Evolutionary conservation across 1,139 yeast species (phyloP), one percentile per base, ranked within the genome.

Genomic region (Hansenula anomala): DNA sequence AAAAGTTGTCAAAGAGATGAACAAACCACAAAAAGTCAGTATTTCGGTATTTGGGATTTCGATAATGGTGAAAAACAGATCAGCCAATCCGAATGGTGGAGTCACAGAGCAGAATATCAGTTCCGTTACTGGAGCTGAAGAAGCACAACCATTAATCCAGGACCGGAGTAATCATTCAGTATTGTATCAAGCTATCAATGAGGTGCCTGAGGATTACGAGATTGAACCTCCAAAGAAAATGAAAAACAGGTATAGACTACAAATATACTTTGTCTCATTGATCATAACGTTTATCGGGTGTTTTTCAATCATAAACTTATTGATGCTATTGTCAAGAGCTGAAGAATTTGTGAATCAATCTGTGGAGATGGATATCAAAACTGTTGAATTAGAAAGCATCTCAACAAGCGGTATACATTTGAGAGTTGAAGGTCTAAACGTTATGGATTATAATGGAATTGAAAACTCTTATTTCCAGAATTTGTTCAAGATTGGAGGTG

Each of bases 401-500:
- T 47, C 24, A 37, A 55, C 44, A 37, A 43, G 36, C 44, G 68
- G 68, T 0, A 42, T 63, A 9, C 44, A 56, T 23, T 36, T 65
- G 6, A 47, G 52, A 28, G 53, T 63, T 2, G 45, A 51, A 16
- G 68, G 67, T 13, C 37, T 52, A 1, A 50, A 51, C 34, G 28
- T 38, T 3, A 59, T 62, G 35, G 53, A 63, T 31, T 64, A 54
- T 41, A 46, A 58, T 13, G 36, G 43, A 4, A 58, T 64, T 25
- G 55, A 57, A 1, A 56, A 52, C 37, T 17, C 42, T 1, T 48
- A 52, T 33, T 52, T 51, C 6, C 46, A 51, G 18, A 30, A 32
- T 1, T 40, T 61, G 39, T 56, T 64, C 39, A 49, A 51, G 32
- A 24, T 49, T 2, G 67, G 64, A 4, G 66, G 67, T 13, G 44